phyloP scores from a whole-genome alignment of 2,329 filamentous ascomycete genomes.

The Sporothrix curviconia region DNA sequence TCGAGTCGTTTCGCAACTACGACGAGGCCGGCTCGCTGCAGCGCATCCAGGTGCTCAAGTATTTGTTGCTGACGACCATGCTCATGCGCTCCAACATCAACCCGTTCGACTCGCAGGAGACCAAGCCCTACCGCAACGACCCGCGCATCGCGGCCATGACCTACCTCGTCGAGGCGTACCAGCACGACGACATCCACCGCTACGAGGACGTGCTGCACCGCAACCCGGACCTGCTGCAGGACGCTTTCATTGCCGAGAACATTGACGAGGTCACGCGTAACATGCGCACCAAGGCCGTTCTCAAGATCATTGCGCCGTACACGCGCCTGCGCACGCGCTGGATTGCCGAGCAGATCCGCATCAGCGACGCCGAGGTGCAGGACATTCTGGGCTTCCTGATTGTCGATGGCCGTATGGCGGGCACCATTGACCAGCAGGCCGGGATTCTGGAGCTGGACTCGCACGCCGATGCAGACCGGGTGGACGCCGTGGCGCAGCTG shows the following conservation, averaged over 20 bases:
- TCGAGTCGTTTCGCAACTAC: constrained; percentile 97
- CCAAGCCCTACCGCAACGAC: constrained; percentile 95
- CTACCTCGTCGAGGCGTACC: constrained; percentile 91
- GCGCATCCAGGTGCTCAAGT: constrained; percentile 94
- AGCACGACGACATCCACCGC: constrained; percentile 84
- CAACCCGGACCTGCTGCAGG: constrained; percentile 82
- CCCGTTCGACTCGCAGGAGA: constrained; percentile 97
- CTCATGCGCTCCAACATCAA: constrained; percentile 98
- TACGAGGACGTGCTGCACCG: constrained; percentile 84
- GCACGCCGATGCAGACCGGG: constrained; percentile 64
- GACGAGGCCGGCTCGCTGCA: constrained; percentile 96
- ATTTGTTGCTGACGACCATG: constrained; percentile 94
- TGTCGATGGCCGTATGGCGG: constrained; percentile 77
- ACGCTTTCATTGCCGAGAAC: constrained; percentile 96
- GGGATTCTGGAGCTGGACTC: constrained; percentile 75
- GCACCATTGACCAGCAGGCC: constrained; percentile 81
- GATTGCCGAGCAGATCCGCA: constrained; percentile 82
- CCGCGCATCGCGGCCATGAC: constrained; percentile 96
- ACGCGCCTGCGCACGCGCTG: constrained; percentile 83
- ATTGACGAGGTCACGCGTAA: constrained; percentile 98
- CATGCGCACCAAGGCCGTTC: constrained; percentile 91
- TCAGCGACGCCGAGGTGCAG: constrained; percentile 78
- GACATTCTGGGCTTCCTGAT: constrained; percentile 96
- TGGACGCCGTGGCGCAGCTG: constrained; percentile 67
- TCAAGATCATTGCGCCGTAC: constrained; percentile 92